A percentile compares a stretch with the other conserved stretches of the same genome.
phyloP scores from a whole-genome alignment of 2,329 filamentous ascomycete genomes.

The Fusarium tjaetaba region DNA sequence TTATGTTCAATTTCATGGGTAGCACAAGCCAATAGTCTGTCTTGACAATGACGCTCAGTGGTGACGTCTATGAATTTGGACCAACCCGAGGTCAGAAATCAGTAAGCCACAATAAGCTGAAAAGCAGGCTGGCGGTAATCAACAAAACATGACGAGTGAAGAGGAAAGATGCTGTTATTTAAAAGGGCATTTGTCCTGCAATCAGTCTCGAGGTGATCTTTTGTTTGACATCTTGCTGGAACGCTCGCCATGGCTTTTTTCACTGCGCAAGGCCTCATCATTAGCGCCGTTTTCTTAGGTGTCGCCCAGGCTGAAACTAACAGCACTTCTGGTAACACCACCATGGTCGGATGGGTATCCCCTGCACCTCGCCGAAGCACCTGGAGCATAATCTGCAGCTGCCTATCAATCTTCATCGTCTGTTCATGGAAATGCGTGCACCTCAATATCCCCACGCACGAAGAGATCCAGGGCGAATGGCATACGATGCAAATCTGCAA shows the following conservation, averaged over 20 bases:
- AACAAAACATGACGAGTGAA: accelerated
- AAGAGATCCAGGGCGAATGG: not conserved
- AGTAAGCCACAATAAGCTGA: not conserved
- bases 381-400: not conserved
- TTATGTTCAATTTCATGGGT: accelerated
- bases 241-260: not conserved
- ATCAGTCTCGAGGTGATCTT: accelerated
- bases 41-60: not conserved
- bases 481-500: accelerated
- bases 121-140: not conserved
- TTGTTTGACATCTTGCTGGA: no score
- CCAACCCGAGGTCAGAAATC: accelerated
- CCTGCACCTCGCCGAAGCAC: not conserved
- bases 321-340: not conserved
- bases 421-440: not conserved
- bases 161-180: accelerated
- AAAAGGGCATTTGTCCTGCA: no score
- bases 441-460: not conserved
- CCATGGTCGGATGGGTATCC: not conserved
- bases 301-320: accelerated
- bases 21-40: not conserved
- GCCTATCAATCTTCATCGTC: not conserved
- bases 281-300: not conserved
- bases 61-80: accelerated
- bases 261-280: accelerated